Conservation (phyloP, 371 early-diverging fungal species). For the Dichotomocladium elegans region DNA sequence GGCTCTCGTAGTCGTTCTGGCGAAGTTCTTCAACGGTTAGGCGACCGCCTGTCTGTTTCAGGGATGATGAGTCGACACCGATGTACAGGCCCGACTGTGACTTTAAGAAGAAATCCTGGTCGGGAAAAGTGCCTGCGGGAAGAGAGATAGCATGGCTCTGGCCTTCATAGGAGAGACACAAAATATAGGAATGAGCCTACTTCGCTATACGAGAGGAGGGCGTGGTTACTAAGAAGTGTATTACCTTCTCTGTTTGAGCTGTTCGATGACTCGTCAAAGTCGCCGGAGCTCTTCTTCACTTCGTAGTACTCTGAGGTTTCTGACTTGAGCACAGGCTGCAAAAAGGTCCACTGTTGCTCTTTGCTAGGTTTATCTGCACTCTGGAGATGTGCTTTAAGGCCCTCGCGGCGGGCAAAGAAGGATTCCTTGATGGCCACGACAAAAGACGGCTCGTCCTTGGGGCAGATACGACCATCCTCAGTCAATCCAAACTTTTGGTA, state of each 20-base stretch:
- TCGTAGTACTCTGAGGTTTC: background rate
- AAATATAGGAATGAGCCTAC: no score
- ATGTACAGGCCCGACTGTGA: constrained; percentile 27
- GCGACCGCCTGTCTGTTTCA: constrained; percentile 17
- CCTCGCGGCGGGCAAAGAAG: constrained; percentile 38
- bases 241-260: no score
- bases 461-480: constrained; percentile 16
- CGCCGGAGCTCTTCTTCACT: background rate
- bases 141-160: no score
- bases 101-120: constrained; percentile 31
- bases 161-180: no score
- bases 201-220: no score
- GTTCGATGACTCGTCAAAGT: background rate
- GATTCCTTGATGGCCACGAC: constrained; percentile 49
- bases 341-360: background rate
- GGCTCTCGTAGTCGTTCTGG: constrained; percentile 30
- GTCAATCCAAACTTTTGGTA: constrained; percentile 15
- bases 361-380: constrained; percentile 14
- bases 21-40: constrained; percentile 29
- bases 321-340: background rate
- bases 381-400: constrained; percentile 37
- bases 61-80: constrained; percentile 27
- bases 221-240: no score
- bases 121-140: constrained; percentile 27
- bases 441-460: constrained; percentile 31